Evolutionary conservation across 1,284 basidiomycete genomes (phyloP).

Genomic region (Leccinum huronense): DNA sequence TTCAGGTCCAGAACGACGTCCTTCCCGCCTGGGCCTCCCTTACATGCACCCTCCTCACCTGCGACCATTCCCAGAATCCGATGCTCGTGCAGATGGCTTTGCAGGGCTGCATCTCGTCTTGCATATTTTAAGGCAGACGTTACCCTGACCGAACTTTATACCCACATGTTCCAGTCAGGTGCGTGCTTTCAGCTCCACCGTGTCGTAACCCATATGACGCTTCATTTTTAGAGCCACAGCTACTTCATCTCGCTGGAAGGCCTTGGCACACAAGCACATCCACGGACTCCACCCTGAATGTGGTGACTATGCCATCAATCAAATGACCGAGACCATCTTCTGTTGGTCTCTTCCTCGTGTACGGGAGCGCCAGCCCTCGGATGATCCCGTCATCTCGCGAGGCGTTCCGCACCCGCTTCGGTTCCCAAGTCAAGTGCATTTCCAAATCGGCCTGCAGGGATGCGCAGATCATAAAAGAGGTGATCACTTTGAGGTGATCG

Average conservation of each 20-base stretch:
- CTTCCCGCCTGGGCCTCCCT: slow-evolving; percentile 60
- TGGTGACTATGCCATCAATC: slow-evolving; percentile 59
- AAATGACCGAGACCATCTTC: slow-evolving; percentile 67
- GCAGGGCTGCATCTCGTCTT: slow-evolving; percentile 65
- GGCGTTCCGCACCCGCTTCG: slow-evolving; percentile 50
- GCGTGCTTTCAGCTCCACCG: slow-evolving; percentile 26
- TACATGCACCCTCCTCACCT: slow-evolving; percentile 53
- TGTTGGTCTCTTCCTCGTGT: slow-evolving; percentile 67
- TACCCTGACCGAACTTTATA: slow-evolving; percentile 62
- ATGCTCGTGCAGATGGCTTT: slow-evolving; percentile 70
- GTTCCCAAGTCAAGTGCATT: slow-evolving; percentile 59
- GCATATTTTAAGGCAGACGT: slow-evolving; percentile 63
- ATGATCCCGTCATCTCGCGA: slow-evolving; percentile 38
- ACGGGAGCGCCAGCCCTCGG: slow-evolving; percentile 50
- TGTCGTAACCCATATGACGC: slow-evolving; percentile 17
- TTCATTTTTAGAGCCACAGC: slow-evolving; percentile 58
- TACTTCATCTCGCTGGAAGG: slow-evolving; percentile 70
- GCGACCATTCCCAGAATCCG: slow-evolving; percentile 71
- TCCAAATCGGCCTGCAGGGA: slow-evolving; percentile 59
- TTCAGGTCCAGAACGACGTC: slow-evolving; percentile 55
- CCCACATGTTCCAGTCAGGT: slow-evolving; percentile 63
- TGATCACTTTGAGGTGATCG: slow-evolving; percentile 68
- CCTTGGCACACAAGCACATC: slow-evolving; percentile 65
- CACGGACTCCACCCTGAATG: slow-evolving; percentile 65
- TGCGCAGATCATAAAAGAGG: slow-evolving; percentile 60